These are phyloP conservation scores for Strobilomyces echinocephalus DNA, from an alignment of 768 basidiomycete genomes.

Conservation along the genomic window DNA sequence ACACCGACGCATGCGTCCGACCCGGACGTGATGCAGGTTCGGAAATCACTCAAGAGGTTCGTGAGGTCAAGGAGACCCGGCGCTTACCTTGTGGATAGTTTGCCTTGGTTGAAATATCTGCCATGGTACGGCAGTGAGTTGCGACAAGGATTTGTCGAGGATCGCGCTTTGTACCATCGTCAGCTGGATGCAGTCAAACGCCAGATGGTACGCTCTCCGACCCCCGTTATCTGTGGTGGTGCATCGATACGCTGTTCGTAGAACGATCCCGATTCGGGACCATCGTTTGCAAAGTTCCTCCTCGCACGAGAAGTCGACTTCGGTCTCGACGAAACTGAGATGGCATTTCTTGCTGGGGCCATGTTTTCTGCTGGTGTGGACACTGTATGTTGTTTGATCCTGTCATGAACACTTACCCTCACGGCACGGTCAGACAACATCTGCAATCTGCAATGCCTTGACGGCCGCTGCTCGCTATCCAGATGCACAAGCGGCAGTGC, in stretches of 20 bases:
- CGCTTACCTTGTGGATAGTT: constrained; percentile 31
- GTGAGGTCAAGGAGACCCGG: constrained; percentile 24
- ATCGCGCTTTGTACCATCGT: constrained; percentile 42
- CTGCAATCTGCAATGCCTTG: constrained; percentile 44
- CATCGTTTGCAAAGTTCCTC: constrained; percentile 51
- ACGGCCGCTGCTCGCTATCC: constrained; percentile 49
- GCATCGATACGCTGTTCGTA: background rate
- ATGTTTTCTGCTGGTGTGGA: constrained; percentile 57
- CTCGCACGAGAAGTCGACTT: constrained; percentile 46
- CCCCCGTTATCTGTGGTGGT: background rate
- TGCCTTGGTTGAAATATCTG: constrained; percentile 38
- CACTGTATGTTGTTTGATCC: constrained; percentile 30
- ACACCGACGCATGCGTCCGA: constrained; percentile 10
- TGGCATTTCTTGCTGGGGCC: constrained; percentile 52
- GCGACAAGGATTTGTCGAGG: constrained; percentile 46
- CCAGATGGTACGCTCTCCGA: constrained; percentile 33
- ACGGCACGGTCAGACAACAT: constrained; percentile 34
- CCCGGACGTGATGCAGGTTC: constrained; percentile 17
- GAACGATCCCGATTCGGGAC: constrained; percentile 20
- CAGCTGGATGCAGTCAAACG: constrained; percentile 41
- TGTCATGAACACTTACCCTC: background rate
- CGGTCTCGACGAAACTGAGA: constrained; percentile 46
- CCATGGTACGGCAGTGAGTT: constrained; percentile 58
- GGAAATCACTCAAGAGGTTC: constrained; percentile 20
- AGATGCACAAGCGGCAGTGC: constrained; percentile 43